Base-by-base conservation (phyloP, 1,139 yeast species). In the Blastobotrys apis region DNA sequence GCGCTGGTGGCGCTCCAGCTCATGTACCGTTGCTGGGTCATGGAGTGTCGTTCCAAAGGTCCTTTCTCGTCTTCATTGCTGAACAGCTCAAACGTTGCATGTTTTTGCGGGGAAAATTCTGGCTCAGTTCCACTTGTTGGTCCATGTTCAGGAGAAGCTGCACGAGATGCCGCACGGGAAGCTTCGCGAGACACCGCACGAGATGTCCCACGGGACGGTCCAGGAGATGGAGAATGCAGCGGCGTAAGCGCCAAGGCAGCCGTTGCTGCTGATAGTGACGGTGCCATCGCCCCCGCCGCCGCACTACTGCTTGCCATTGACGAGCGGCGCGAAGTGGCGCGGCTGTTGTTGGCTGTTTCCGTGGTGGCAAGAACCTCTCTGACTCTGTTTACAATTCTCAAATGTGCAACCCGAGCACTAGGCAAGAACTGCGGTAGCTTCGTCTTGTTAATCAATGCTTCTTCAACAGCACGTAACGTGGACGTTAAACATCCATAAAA, bases 1-100 rank as follows among this genome's bases (percentile, higher is more conserved):
- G 75, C 68, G 46, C 71, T 69, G 1, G 75, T 61, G 1, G 78
- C 78, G 52, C 73, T 74, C 79, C 79, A 74, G 41, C 74, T 66
- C 56, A 74, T 60, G 49, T 70, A 69, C 45, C 66, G 67, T 43
- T 65, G 70, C 40, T 66, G 65, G n/a, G 69, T 52, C 58, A 53
- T 50, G 23, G 41, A 36, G 13, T 36, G 35, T 4, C 39, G 40
- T n/a, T 33, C 27, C 4, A 39, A 5, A 6, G 22, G 20, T 8
- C 26, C 21, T 12, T n/a, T 10, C 27, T 33, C 27, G 25, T 33
- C 37, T 4, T 33, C 37, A 29, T 29, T 29, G 32, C 32, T 29
- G 16, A 20, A 19, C 13, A 21, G 15, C 19, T 33, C 27, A 33
- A 33, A 33, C 27, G 10, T 17, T 5, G 35, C 21, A 15, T 32